These are phyloP conservation scores for Nyssa sinensis DNA, from an alignment of 148 eudicot species.

Conservation along the genomic window DNA sequence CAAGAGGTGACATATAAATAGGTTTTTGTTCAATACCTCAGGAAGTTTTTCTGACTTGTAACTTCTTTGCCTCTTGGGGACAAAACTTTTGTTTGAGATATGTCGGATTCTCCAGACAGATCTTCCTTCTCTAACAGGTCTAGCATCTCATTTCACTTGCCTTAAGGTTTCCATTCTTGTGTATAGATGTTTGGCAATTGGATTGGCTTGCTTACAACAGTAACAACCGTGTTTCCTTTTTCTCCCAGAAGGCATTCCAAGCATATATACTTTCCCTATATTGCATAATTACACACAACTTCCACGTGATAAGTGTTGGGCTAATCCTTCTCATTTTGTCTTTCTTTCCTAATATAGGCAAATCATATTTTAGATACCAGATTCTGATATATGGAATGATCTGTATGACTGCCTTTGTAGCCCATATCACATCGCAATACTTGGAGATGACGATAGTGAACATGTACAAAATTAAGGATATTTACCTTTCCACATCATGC, in stretches of 20 bases:
- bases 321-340: too few species aligned
- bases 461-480: background rate
- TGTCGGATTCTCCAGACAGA: background rate
- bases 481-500: conserved; percentile 10
- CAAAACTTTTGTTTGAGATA: background rate
- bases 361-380: too few species aligned
- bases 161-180: background rate
- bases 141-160: conserved; percentile 12
- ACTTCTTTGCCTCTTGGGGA: conserved; percentile 8
- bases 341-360: too few species aligned
- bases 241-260: background rate
- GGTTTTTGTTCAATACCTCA: conserved; percentile 32
- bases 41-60: conserved; percentile 11
- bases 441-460: background rate
- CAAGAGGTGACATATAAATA: conserved; percentile 17
- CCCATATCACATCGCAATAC: background rate
- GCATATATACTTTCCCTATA: background rate
- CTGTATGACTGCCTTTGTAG: too few species aligned
- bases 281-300: background rate
- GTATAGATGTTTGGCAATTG: background rate
- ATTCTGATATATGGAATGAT: too few species aligned
- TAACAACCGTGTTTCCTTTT: background rate
- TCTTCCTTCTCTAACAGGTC: conserved; percentile 16
- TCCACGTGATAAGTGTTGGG: background rate
- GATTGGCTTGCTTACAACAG: background rate